These are phyloP conservation scores for Ascochyta lentis DNA, from an alignment of 2,329 filamentous ascomycete species.

Conservation along the genomic window DNA sequence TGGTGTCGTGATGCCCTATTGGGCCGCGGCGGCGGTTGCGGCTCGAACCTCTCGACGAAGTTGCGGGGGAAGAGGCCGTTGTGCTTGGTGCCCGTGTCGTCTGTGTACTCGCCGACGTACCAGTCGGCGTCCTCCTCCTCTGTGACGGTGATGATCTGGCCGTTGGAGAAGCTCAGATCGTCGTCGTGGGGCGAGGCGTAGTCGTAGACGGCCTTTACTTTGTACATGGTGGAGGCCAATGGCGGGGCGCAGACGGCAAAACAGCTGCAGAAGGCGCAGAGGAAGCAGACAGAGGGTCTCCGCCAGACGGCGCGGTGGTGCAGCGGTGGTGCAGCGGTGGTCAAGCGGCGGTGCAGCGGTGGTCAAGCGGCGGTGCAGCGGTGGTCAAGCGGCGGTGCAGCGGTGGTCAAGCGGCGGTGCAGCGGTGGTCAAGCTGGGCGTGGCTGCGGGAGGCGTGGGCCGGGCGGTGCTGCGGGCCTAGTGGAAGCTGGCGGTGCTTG, in stretches of 20 bases:
- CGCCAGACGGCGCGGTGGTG: slow-evolving; percentile 1
- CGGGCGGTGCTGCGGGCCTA: not conserved
- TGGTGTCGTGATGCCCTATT: slow-evolving; percentile 67
- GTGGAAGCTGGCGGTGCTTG: slow-evolving; percentile 12
- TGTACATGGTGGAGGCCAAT: slow-evolving; percentile 63
- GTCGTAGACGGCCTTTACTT: slow-evolving; percentile 95
- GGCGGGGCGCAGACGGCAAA: not conserved
- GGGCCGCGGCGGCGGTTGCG: slow-evolving; percentile 85
- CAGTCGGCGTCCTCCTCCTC: slow-evolving; percentile 93
- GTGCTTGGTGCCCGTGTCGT: slow-evolving; percentile 74
- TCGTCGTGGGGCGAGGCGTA: slow-evolving; percentile 93
- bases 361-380: not conserved
- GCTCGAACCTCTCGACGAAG: slow-evolving; percentile 96
- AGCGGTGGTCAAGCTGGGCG: not conserved
- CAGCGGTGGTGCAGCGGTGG: not conserved
- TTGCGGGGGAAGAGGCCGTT: slow-evolving; percentile 94
- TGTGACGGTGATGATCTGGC: slow-evolving; percentile 92
- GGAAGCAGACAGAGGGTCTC: not conserved
- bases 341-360: not conserved
- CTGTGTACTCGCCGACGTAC: slow-evolving; percentile 88
- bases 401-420: not conserved
- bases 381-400: too few relatives aligned
- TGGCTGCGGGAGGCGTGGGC: too few relatives aligned
- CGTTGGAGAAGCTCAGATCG: slow-evolving; percentile 83
- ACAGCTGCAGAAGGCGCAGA: slow-evolving; percentile 3